Evolutionary conservation across 2,329 filamentous ascomycete species (phyloP), one percentile per base, ranked within the genome.

Genomic region (Calonectria henricotiae): DNA sequence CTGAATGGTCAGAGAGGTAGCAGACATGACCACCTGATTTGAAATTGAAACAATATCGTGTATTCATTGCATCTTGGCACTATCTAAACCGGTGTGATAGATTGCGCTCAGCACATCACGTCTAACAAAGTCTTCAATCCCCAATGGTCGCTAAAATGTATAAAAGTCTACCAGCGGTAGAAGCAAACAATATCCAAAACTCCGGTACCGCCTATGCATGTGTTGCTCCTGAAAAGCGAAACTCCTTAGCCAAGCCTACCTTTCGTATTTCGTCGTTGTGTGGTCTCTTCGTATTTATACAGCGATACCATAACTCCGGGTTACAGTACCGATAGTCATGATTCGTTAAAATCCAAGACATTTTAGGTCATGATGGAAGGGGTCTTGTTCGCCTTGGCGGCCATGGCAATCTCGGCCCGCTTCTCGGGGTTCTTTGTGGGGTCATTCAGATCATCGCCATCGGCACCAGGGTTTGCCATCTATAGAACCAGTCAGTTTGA

Each of bases 401-500:
- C 43, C 44, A 71, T 62, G 15, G 71, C 73, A 30, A 78, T 71
- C 69, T 78, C 77, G 12, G 80, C 81, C 32, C 75, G 76, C 78
- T 84, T 85, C 72, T 84, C 81, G 1, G 82, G 81, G 71, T 85
- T 85, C 75, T 82, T 80, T 23, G 83, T 85, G 5, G 84, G 83
- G 73, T 86, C 84, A 55, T 85, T 85, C 30, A 75, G 63, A 39
- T 80, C 78, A 67, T 85, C 84, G 35, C 84, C 84, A 71, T 86
- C 85, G 23, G 85, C 84, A 13, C 84, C 84, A 35, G 85, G 84
- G 70, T 86, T 86, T 13, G 83, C 85, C 83, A 85, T 85, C 78
- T 84, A 32, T 23, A n/a, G 41, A 4, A 1, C 9, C 5, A 2
- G 35, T 27, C 25, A 39, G 25, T 70, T 47, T 58, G 37, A 23